Percentiles rank a stretch among this genome's conserved stretches.
These are phyloP conservation scores for Allium cepa DNA, from an alignment of 106 monocot species.

Conservation along the genomic window DNA sequence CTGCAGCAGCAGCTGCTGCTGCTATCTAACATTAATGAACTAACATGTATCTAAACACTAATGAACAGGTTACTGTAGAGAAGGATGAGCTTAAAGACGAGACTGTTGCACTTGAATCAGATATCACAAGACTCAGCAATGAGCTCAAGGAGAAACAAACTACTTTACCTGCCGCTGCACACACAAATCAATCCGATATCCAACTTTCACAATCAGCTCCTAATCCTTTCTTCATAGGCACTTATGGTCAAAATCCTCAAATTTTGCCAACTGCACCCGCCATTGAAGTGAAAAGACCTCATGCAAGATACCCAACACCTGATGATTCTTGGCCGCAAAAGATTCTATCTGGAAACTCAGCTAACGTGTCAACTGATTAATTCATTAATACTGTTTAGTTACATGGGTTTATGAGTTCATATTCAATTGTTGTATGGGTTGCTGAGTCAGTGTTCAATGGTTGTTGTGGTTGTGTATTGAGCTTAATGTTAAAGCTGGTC, in stretches of 20 bases:
- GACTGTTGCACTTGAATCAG: constrained; percentile 35
- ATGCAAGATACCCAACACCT: constrained; percentile 47
- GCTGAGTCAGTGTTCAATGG: background rate
- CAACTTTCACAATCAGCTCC: constrained; percentile 17
- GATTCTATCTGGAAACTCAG: constrained; percentile 1
- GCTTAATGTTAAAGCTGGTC: background rate
- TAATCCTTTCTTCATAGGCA: constrained; percentile 8
- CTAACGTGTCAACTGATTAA: background rate
- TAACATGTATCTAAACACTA: background rate
- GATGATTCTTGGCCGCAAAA: constrained; percentile 8
- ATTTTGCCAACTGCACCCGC: constrained; percentile 9
- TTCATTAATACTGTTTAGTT: no score
- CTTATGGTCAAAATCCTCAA: constrained; percentile 28
- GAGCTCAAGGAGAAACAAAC: constrained; percentile 30
- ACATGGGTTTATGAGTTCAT: no score
- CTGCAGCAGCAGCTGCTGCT: no score
- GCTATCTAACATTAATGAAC: no score
- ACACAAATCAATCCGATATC: background rate
- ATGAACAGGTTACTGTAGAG: constrained; percentile 56
- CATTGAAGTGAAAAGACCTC: constrained; percentile 32
- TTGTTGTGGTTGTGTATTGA: background rate
- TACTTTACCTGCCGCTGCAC: no score
- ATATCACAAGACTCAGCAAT: constrained; percentile 44
- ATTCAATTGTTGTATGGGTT: no score
- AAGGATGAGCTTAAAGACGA: constrained; percentile 69